Evolutionary conservation across 768 basidiomycete species (phyloP).

Genomic region (Serendipita indica): DNA sequence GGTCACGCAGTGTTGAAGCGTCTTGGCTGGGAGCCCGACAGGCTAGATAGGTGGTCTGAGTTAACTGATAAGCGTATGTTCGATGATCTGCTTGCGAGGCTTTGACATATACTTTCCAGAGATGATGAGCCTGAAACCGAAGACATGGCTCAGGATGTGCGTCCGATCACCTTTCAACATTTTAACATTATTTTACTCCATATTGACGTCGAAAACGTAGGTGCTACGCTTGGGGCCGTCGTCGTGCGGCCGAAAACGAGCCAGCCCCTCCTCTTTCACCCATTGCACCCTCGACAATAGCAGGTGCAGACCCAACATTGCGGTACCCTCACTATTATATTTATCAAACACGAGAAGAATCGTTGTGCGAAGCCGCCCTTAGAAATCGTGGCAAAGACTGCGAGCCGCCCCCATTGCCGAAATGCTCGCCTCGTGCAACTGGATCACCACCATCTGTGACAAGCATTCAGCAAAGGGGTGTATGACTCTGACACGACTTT

Average conservation of each 20-base stretch:
- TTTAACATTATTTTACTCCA: background rate
- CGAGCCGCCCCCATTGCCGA: too few relatives aligned
- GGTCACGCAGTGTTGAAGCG: conserved; percentile 4
- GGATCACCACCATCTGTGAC: too few relatives aligned
- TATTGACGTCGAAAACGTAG: background rate
- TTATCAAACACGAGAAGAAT: background rate
- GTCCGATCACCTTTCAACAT: too few relatives aligned
- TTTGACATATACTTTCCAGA: background rate
- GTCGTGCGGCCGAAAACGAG: background rate
- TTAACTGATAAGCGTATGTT: background rate
- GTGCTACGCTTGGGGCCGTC: background rate
- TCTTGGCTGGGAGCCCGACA: background rate
- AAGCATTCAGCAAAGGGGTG: too few relatives aligned
- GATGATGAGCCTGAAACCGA: background rate
- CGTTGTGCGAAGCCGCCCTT: background rate
- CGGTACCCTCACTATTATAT: conserved; percentile 3
- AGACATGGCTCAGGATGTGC: conserved; percentile 5
- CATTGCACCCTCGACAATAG: background rate
- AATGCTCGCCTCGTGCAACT: too few relatives aligned
- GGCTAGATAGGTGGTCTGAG: background rate
- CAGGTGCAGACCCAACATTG: background rate
- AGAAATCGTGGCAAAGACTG: conserved; percentile 4
- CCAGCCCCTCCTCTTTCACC: background rate
- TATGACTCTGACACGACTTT: too few relatives aligned
- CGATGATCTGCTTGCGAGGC: background rate